phyloP scores from a whole-genome alignment of 768 basidiomycete genomes.

The Brasilioporus rufonigricans region DNA sequence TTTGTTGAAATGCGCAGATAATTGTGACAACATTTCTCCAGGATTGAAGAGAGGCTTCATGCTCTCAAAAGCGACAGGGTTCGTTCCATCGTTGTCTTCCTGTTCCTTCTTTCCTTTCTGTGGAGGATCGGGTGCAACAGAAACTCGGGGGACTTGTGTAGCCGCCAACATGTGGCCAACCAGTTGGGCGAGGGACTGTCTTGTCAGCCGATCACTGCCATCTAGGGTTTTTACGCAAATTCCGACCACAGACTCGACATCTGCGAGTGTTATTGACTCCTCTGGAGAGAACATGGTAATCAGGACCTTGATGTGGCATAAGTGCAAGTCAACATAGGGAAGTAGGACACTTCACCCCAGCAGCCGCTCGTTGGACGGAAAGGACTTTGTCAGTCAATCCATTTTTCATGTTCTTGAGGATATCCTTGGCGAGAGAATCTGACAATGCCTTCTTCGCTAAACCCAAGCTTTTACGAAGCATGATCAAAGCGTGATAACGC shows the following conservation, averaged over 20 bases:
- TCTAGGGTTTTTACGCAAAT: slow-evolving; percentile 76
- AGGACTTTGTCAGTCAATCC: slow-evolving; percentile 79
- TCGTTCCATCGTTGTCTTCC: slow-evolving; percentile 56
- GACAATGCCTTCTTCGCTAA: slow-evolving; percentile 83
- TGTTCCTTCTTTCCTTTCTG: slow-evolving; percentile 66
- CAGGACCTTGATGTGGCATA: slow-evolving; percentile 42
- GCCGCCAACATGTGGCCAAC: slow-evolving; percentile 81
- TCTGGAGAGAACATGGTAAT: slow-evolving; percentile 58
- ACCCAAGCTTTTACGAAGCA: slow-evolving; percentile 75
- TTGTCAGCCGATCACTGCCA: slow-evolving; percentile 76
- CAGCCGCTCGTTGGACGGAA: slow-evolving; percentile 79
- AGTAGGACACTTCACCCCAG: slow-evolving; percentile 51
- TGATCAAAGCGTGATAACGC: slow-evolving; percentile 74
- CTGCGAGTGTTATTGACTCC: slow-evolving; percentile 54
- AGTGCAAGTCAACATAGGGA: slow-evolving; percentile 9
- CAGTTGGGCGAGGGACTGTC: slow-evolving; percentile 76
- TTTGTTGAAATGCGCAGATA: slow-evolving; percentile 83
- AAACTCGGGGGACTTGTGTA: slow-evolving; percentile 68
- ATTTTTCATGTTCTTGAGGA: slow-evolving; percentile 77
- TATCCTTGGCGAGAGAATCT: slow-evolving; percentile 74
- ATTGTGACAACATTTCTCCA: slow-evolving; percentile 76
- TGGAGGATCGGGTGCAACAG: slow-evolving; percentile 42
- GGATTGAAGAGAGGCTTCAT: slow-evolving; percentile 70
- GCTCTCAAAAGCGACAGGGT: slow-evolving; percentile 46
- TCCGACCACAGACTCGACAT: slow-evolving; percentile 73